A percentile compares a stretch with the other conserved stretches of the same genome.
These are phyloP conservation scores for Linderina pennispora DNA, from an alignment of 192 early-diverging fungal genomes.

Conservation along the genomic window DNA sequence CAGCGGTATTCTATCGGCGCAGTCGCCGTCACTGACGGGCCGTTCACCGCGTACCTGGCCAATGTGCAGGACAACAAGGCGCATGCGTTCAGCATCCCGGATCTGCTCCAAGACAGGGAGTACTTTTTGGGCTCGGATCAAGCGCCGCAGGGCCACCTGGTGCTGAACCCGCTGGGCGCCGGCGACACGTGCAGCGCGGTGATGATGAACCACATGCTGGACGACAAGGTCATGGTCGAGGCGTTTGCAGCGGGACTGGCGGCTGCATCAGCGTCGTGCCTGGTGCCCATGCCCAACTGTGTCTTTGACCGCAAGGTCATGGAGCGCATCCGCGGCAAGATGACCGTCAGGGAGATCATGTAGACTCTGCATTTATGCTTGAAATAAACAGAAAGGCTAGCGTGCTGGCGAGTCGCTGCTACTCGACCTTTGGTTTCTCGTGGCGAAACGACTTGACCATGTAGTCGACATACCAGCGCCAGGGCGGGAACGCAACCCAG, in stretches of 20 bases:
- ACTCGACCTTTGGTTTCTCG: conserved; percentile 4
- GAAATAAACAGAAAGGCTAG: background rate
- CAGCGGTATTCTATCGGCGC: background rate
- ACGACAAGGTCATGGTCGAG: conserved; percentile 6
- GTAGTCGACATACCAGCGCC: conserved; percentile 36
- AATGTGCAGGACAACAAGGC: background rate
- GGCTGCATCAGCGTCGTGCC: conserved; percentile 38
- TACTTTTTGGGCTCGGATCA: conserved; percentile 3
- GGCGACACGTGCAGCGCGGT: conserved; percentile 37
- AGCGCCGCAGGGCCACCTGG: background rate
- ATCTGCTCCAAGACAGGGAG: conserved; percentile 10
- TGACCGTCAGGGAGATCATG: conserved; percentile 5
- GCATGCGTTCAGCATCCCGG: conserved; percentile 14
- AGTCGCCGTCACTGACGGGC: conserved; percentile 31
- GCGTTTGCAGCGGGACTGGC: conserved; percentile 41
- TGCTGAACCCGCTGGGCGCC: conserved; percentile 38
- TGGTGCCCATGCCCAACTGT: conserved; percentile 33
- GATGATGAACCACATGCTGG: conserved; percentile 22
- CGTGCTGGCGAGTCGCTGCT: too few species aligned
- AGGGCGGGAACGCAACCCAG: conserved; percentile 31
- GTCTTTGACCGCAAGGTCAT: conserved; percentile 15
- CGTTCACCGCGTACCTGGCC: conserved; percentile 13
- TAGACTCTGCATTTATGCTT: background rate
- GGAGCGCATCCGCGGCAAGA: conserved; percentile 10
- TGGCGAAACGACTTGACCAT: conserved; percentile 6